These are phyloP conservation scores for Scopulariopsis brevicaulis DNA, from an alignment of 2,329 filamentous ascomycete genomes.

Conservation along the genomic window DNA sequence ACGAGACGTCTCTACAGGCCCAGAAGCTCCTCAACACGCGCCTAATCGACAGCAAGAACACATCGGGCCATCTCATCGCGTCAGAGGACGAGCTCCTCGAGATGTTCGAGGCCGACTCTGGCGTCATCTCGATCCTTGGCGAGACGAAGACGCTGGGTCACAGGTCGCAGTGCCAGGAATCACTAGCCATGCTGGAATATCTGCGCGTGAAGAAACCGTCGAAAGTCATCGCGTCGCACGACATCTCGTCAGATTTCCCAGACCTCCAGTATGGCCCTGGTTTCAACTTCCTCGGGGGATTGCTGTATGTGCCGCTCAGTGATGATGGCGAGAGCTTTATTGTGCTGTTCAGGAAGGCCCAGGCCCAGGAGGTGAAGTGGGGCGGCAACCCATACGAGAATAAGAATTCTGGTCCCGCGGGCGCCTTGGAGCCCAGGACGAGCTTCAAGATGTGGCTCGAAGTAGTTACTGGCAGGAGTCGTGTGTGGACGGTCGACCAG, in stretches of 20 bases:
- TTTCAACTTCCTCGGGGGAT: conserved; percentile 64
- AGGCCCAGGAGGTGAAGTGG: conserved; percentile 70
- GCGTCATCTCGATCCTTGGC: conserved; percentile 71
- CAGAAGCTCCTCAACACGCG: conserved; percentile 81
- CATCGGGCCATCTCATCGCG: conserved; percentile 81
- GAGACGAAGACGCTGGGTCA: conserved; percentile 79
- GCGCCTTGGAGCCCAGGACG: conserved; percentile 65
- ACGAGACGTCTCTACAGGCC: conserved; percentile 73
- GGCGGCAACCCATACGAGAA: conserved; percentile 78
- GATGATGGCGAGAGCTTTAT: conserved; percentile 73
- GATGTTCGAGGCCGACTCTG: conserved; percentile 80
- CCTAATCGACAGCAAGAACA: conserved; percentile 66
- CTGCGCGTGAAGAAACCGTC: conserved; percentile 64
- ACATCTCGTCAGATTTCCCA: conserved; percentile 66
- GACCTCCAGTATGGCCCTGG: conserved; percentile 72
- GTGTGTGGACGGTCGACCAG: conserved; percentile 83
- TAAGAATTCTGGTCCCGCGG: conserved; percentile 51
- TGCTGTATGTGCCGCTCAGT: conserved; percentile 74
- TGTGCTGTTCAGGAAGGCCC: conserved; percentile 75
- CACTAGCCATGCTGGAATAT: conserved; percentile 75
- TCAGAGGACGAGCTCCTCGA: conserved; percentile 77
- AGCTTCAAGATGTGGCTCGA: conserved; percentile 78
- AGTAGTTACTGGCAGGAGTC: conserved; percentile 67
- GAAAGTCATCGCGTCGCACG: conserved; percentile 67
- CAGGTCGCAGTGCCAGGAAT: conserved; percentile 68